phyloP scores from a whole-genome alignment of 768 basidiomycete species.

The Leccinum imitatum region DNA sequence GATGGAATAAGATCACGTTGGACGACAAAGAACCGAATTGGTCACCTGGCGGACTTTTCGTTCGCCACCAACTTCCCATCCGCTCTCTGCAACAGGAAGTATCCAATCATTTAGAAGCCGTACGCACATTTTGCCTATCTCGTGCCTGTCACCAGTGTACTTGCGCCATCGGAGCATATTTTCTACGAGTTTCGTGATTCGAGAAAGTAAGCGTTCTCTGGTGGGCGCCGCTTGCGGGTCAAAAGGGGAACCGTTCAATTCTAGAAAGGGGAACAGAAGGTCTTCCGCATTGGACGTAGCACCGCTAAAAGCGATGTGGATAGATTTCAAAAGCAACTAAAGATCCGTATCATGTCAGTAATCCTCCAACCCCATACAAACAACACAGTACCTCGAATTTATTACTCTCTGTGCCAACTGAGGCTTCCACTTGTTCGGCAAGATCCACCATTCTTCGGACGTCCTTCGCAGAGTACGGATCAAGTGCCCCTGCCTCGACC shows the following conservation, averaged over 20 bases:
- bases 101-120: slow-evolving; percentile 60
- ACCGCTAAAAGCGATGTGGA: slow-evolving; percentile 50
- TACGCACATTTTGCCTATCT: slow-evolving; percentile 52
- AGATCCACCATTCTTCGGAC: slow-evolving; percentile 68
- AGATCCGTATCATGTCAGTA: slow-evolving; percentile 14
- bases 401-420: slow-evolving; percentile 57
- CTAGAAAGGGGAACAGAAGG: slow-evolving; percentile 50
- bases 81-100: slow-evolving; percentile 63
- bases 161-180: slow-evolving; percentile 79
- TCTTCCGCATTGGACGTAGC: slow-evolving; percentile 53
- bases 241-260: slow-evolving; percentile 50
- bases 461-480: slow-evolving; percentile 73
- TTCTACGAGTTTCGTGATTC: slow-evolving; percentile 67
- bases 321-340: slow-evolving; percentile 59
- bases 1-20: slow-evolving; percentile 6
- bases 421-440: slow-evolving; percentile 77
- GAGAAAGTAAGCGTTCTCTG: slow-evolving; percentile 64
- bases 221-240: slow-evolving; percentile 76
- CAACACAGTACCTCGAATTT: slow-evolving; percentile 57
- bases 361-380: not conserved
- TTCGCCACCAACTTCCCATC: slow-evolving; percentile 89
- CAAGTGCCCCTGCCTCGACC: slow-evolving; percentile 76
- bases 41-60: slow-evolving; percentile 59
- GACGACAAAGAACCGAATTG: slow-evolving; percentile 2
- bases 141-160: slow-evolving; percentile 60